phyloP scores from a whole-genome alignment of 1,139 yeast genomes.

The Candida pseudoviswanathii region DNA sequence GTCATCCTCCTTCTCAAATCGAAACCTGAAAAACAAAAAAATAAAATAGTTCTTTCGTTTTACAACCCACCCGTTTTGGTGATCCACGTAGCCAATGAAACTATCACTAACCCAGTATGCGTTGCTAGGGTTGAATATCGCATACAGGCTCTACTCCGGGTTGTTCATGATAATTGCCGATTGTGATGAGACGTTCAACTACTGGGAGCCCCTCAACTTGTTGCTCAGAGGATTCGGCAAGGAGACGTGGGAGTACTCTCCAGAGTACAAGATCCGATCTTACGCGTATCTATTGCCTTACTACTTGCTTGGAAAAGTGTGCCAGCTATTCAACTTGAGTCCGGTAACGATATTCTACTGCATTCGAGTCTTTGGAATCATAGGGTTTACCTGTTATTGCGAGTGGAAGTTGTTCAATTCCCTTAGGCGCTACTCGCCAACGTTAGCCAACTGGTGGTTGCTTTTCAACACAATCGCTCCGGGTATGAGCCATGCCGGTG shows the following conservation, averaged over 20 bases:
- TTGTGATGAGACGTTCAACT: constrained; percentile 86
- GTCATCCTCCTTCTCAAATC: too few species aligned
- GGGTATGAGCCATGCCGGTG: constrained; percentile 85
- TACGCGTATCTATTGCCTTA: constrained; percentile 74
- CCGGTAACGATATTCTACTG: constrained; percentile 43
- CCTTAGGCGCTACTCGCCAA: constrained; percentile 36
- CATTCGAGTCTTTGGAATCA: constrained; percentile 54
- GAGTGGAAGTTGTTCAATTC: constrained; percentile 56
- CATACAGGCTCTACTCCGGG: constrained; percentile 49
- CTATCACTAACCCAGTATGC: constrained; percentile 15
- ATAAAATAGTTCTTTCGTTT: too few species aligned
- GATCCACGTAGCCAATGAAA: constrained; percentile 7
- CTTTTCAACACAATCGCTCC: constrained; percentile 49
- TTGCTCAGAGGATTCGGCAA: constrained; percentile 82
- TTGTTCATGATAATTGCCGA: constrained; percentile 72
- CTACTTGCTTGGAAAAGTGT: constrained; percentile 25
- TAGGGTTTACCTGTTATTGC: constrained; percentile 52
- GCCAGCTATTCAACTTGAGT: constrained; percentile 4
- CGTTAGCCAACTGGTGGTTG: constrained; percentile 61
- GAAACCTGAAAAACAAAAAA: too few species aligned
- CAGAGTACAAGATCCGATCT: constrained; percentile 84
- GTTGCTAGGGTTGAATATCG: constrained; percentile 29
- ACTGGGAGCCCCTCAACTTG: constrained; percentile 90
- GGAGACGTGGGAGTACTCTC: constrained; percentile 97
- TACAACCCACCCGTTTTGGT: neutral